These are phyloP conservation scores for Colletotrichum shisoi DNA, from an alignment of 2,329 filamentous ascomycete genomes.

Conservation along the genomic window DNA sequence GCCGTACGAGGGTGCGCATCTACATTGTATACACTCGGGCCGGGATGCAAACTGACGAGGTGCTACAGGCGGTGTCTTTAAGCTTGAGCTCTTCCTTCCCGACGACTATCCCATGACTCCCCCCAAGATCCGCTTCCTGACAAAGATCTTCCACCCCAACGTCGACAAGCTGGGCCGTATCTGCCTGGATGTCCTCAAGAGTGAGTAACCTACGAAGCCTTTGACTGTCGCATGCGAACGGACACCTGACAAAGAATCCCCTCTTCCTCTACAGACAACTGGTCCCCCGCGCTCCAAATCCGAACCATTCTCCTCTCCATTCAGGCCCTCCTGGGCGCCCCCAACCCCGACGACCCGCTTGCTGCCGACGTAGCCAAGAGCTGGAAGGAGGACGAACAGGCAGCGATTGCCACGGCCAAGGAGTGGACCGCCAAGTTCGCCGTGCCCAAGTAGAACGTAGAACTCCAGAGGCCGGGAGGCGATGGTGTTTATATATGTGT, in stretches of 20 bases:
- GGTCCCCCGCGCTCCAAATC: conserved; percentile 97
- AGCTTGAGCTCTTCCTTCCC: conserved; percentile 94
- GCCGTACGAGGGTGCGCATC: conserved; percentile 83
- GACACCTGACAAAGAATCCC: conserved; percentile 20
- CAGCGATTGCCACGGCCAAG: conserved; percentile 88
- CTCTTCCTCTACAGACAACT: conserved; percentile 74
- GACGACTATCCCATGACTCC: conserved; percentile 99
- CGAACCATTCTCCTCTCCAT: conserved; percentile 98
- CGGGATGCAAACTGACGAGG: conserved; percentile 7
- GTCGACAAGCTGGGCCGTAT: conserved; percentile 98
- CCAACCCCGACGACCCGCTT: conserved; percentile 97
- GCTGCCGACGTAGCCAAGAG: conserved; percentile 96
- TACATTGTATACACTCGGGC: neutral
- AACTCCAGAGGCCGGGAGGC: neutral
- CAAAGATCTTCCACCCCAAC: conserved; percentile 99
- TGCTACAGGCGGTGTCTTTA: conserved; percentile 78
- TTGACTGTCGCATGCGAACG: neutral
- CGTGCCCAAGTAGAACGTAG: conserved; percentile 50
- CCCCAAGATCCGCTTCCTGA: conserved; percentile 97
- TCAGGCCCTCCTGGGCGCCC: conserved; percentile 92
- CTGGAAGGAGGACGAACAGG: conserved; percentile 96
- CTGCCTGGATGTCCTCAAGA: conserved; percentile 96
- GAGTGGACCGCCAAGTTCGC: conserved; percentile 93
- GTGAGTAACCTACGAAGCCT: conserved; percentile 58
- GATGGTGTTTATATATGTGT: neutral